Conservation (phyloP, 345 rosid genomes). For the Boechera retrofracta region DNA sequence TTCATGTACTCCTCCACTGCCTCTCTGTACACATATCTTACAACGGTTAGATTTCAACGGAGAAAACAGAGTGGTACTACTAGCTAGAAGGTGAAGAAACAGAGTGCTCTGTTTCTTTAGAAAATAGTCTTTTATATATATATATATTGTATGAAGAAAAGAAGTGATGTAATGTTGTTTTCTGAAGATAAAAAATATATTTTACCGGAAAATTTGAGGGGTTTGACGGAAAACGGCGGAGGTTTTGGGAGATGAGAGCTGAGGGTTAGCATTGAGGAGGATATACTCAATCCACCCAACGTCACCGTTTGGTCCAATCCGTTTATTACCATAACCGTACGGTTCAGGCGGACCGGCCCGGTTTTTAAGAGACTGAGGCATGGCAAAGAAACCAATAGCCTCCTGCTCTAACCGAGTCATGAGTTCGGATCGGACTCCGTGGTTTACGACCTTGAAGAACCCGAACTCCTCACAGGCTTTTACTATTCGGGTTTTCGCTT, state of each 20-base stretch:
- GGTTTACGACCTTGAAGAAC: conserved; percentile 80
- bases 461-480: conserved; percentile 78
- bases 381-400: conserved; percentile 63
- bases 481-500: conserved; percentile 58
- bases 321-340: conserved; percentile 82
- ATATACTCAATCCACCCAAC: conserved; percentile 88
- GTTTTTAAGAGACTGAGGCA: conserved; percentile 73
- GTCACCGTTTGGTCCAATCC: conserved; percentile 82
- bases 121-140: not conserved
- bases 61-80: not conserved
- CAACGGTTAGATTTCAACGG: conserved; percentile 2
- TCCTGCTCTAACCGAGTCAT: conserved; percentile 60
- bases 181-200: not conserved
- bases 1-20: conserved; percentile 65
- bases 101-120: conserved; percentile 15
- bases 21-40: conserved; percentile 48
- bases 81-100: not conserved
- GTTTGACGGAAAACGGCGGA: conserved; percentile 53
- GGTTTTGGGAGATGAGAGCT: conserved; percentile 45
- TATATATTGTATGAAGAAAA: not conserved
- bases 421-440: conserved; percentile 63
- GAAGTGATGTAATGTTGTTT: not conserved
- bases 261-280: conserved; percentile 64
- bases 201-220: conserved; percentile 64
- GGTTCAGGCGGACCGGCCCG: conserved; percentile 81